phyloP scores from a whole-genome alignment of 2,329 filamentous ascomycete genomes.

The Paracorniculantispora psalliotae region DNA sequence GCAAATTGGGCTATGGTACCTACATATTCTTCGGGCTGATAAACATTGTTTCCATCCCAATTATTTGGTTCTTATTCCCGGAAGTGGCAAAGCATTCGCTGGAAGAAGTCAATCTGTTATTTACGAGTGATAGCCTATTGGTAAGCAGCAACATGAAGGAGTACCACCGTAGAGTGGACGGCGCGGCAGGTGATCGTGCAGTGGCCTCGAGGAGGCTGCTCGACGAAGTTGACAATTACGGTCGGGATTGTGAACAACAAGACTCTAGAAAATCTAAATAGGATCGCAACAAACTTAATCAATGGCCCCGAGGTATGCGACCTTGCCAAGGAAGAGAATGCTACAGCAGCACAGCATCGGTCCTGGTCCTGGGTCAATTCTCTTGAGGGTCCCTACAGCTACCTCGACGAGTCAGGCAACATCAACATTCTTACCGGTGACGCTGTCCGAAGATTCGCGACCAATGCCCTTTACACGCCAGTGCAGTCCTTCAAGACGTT shows the following conservation, averaged over 20 bases:
- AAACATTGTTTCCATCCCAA: conserved; percentile 46
- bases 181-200: no score
- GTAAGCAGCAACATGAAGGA: conserved; percentile 41
- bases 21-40: conserved; percentile 49
- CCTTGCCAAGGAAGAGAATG: conserved; percentile 23
- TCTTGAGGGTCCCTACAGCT: conserved; percentile 23
- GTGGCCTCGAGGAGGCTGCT: no score
- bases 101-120: conserved; percentile 46
- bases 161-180: no score
- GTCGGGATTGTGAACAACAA: no score
- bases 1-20: conserved; percentile 39
- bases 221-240: no score
- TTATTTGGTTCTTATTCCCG: conserved; percentile 41
- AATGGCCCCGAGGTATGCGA: conserved; percentile 25
- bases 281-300: no score
- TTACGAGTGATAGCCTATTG: conserved; percentile 40
- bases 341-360: conserved; percentile 26
- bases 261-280: no score
- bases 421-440: conserved; percentile 29
- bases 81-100: conserved; percentile 42
- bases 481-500: conserved; percentile 18
- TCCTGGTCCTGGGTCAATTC: conserved; percentile 26
- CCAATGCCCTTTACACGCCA: conserved; percentile 24
- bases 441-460: conserved; percentile 23
- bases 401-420: conserved; percentile 18